Base-by-base conservation (phyloP, 768 basidiomycete species). In the Psilocybe sp. region DNA sequence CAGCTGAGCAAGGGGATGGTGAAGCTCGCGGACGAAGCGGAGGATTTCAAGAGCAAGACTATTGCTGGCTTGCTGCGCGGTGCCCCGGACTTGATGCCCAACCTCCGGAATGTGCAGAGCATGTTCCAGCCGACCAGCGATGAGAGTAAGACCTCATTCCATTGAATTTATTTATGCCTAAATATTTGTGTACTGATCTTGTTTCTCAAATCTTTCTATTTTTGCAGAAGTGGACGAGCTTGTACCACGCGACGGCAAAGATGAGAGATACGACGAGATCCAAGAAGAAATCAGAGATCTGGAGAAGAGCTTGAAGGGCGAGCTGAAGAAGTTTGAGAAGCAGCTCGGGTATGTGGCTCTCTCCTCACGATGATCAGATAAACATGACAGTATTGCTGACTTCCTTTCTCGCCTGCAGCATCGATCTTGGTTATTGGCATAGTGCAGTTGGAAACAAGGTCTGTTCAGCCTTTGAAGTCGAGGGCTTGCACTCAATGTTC, bases 381-480 rank as follows among this genome's bases (percentile, higher is more conserved):
- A 28, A 38, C 35, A 14, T 28, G 18, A 20, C 23, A 7, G 33
- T 35, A 34, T 44, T 40, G n/a, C 31, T 8, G 33, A 44, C 33
- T 20, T n/a, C 40, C 23, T 52, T 44, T 40, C 51, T 48, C 15
- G 44, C 20, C n/a, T 55, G 37, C 59, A 69, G 69, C 36, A 62
- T 64, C 49, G 68, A 68, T 43, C 59, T 74, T 16, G 58, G 62
- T 2, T 75, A 66, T 52, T 72, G 68, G 61, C 67, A 97, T 58
- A 93, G 90, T 55, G 80, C 82, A 2, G 74, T 76, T 44, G 94
- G 95, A 5, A 90, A 84, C 44, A 96, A 96, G 76, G 91, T 83
- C 40, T 23, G 48, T 32, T 37, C 20, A 4, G 43, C 4, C 15
- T 14, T n/a, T 32, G 19, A 36, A 43, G 5, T 9, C 19, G 15